Percentiles rank a stretch among this genome's conserved stretches.
These are phyloP conservation scores for Spizellomyces sp. DNA, from an alignment of 192 early-diverging fungal genomes.

Conservation along the genomic window DNA sequence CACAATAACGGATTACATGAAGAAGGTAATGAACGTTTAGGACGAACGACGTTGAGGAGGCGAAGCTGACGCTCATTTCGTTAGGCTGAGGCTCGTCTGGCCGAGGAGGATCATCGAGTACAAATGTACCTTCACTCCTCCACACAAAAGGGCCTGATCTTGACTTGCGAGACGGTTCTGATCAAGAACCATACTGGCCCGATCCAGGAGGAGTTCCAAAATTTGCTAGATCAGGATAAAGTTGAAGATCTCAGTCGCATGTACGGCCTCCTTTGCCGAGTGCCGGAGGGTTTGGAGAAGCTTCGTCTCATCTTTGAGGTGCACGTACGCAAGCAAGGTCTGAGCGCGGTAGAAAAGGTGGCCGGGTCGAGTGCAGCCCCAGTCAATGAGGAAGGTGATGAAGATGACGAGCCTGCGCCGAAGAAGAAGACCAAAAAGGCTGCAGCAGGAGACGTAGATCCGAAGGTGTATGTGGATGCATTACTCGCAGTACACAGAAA, in stretches of 20 bases:
- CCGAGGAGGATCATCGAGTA: conserved; percentile 86
- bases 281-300: conserved; percentile 81
- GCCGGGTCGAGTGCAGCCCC: conserved; percentile 48
- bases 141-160: conserved; percentile 77
- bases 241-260: conserved; percentile 86
- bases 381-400: conserved; percentile 38
- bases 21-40: conserved; percentile 60
- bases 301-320: conserved; percentile 75
- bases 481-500: conserved; percentile 85
- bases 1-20: conserved; percentile 93
- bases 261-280: conserved; percentile 78
- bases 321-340: conserved; percentile 78
- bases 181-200: conserved; percentile 81
- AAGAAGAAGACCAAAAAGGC: conserved; percentile 35
- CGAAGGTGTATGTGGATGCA: conserved; percentile 85
- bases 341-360: conserved; percentile 78
- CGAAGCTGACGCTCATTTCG: too few relatives aligned
- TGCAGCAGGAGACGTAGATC: conserved; percentile 53
- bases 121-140: conserved; percentile 84
- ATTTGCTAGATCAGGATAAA: conserved; percentile 84
- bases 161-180: conserved; percentile 81
- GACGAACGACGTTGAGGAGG: too few relatives aligned
- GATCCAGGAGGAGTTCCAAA: conserved; percentile 90
- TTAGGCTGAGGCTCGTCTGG: conserved; percentile 72
- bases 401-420: conserved; percentile 32